Conservation (phyloP, 2,329 filamentous ascomycete species). For the Stemphylium vesicarium region DNA sequence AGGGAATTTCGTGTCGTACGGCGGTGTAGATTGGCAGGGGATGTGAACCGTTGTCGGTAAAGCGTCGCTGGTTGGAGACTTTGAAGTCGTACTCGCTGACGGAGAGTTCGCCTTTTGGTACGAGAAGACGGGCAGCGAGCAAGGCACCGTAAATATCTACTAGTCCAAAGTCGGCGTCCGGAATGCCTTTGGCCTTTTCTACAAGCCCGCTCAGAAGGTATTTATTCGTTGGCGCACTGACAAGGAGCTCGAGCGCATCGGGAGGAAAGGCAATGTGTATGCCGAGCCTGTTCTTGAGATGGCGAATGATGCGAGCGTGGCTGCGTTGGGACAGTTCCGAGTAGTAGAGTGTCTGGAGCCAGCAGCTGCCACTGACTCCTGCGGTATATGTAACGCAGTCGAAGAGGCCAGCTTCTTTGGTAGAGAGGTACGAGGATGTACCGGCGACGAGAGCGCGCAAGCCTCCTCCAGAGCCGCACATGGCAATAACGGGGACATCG, state of each 20-base stretch:
- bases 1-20: constrained; percentile 92
- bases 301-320: constrained; percentile 75
- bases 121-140: constrained; percentile 80
- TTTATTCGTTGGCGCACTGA: constrained; percentile 91
- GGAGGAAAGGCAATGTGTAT: constrained; percentile 94
- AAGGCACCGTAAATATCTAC: constrained; percentile 93
- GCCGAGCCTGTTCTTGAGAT: constrained; percentile 83
- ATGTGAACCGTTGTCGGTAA: constrained; percentile 76
- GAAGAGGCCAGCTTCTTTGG: constrained; percentile 85
- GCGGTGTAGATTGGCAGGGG: constrained; percentile 95
- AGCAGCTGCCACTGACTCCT: constrained; percentile 94
- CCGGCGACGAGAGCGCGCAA: constrained; percentile 89
- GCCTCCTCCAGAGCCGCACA: constrained; percentile 93
- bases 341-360: constrained; percentile 88
- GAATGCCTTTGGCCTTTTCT: constrained; percentile 87
- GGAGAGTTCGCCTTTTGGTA: constrained; percentile 82
- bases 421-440: constrained; percentile 82
- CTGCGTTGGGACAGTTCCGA: constrained; percentile 75
- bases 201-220: constrained; percentile 86
- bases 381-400: constrained; percentile 95
- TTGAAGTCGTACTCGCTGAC: constrained; percentile 84
- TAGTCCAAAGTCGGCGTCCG: constrained; percentile 80
- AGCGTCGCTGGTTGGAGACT: constrained; percentile 82
- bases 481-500: constrained; percentile 89
- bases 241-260: constrained; percentile 77